Percentiles rank a stretch among this genome's conserved stretches.
These are phyloP conservation scores for Kodamaea nitidulidarum DNA, from an alignment of 805 yeast species.

Conservation along the genomic window DNA sequence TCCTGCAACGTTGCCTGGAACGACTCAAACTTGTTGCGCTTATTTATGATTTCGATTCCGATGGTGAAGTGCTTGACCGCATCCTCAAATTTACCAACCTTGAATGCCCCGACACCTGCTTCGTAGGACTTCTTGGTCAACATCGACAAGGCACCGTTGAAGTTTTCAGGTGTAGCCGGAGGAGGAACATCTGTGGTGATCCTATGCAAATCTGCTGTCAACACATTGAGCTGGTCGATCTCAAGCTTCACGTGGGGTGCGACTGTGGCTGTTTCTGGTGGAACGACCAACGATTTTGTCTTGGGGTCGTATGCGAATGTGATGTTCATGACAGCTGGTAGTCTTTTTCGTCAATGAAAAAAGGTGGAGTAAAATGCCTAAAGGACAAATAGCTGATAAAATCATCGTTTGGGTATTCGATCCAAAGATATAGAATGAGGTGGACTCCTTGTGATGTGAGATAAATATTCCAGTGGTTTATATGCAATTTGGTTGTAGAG, in stretches of 20 bases:
- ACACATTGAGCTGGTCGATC: conserved; percentile 37
- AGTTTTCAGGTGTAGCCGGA: conserved; percentile 49
- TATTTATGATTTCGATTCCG: conserved; percentile 63
- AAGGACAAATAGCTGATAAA: no score
- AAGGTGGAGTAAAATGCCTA: background rate
- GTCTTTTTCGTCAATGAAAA: conserved; percentile 1
- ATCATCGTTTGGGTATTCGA: no score
- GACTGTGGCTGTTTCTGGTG: conserved; percentile 15
- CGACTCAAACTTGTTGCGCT: conserved; percentile 69
- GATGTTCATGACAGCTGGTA: conserved; percentile 17
- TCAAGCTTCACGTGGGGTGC: conserved; percentile 37
- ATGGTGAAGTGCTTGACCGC: conserved; percentile 60
- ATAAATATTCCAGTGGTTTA: no score
- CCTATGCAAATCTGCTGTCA: conserved; percentile 34
- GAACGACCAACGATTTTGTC: conserved; percentile 21
- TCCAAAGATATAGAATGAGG: no score
- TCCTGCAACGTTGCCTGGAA: conserved; percentile 72
- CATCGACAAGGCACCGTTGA: conserved; percentile 52
- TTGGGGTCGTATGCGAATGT: conserved; percentile 26
- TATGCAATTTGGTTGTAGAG: no score
- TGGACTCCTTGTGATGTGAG: no score
- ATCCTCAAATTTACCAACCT: conserved; percentile 50
- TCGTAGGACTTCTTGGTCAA: conserved; percentile 64
- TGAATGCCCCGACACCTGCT: conserved; percentile 56
- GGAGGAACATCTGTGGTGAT: conserved; percentile 50